phyloP scores from a whole-genome alignment of 805 yeast species.

The Tetrapisispora nanseiensis region DNA sequence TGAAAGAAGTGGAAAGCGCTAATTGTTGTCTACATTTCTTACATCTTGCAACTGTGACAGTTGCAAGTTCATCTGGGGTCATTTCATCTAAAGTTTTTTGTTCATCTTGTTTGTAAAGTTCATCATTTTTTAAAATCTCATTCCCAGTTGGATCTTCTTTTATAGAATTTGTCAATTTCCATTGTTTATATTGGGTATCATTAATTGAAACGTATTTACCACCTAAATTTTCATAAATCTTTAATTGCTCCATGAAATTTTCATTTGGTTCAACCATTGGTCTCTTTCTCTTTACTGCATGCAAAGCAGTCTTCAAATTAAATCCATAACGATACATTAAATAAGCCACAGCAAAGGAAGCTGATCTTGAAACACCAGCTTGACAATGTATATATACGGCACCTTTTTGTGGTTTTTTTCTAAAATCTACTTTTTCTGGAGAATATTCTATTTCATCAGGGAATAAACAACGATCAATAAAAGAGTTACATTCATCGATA shows the following conservation, averaged over 20 bases:
- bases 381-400: constrained; percentile 64
- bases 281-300: constrained; percentile 63
- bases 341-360: constrained; percentile 77
- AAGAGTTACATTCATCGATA: constrained; percentile 51
- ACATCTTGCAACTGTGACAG: constrained; percentile 49
- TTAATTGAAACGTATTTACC: constrained; percentile 23
- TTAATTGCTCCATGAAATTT: constrained; percentile 63
- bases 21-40: constrained; percentile 68
- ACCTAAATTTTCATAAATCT: constrained; percentile 44
- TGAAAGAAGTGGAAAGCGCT: constrained; percentile 53
- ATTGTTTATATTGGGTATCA: constrained; percentile 33
- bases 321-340: constrained; percentile 70
- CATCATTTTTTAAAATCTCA: constrained; percentile 22
- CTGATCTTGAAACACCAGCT: constrained; percentile 90
- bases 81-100: constrained; percentile 15
- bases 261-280: constrained; percentile 58
- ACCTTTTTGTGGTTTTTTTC: constrained; percentile 33
- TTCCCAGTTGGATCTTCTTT: constrained; percentile 36
- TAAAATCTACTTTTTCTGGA: constrained; percentile 24
- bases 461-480: constrained; percentile 57
- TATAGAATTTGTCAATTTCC: constrained; percentile 32
- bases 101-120: constrained; percentile 26
- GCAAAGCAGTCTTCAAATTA: constrained; percentile 50
- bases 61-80: constrained; percentile 19
- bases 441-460: constrained; percentile 30